Percentiles rank a stretch among this genome's conserved stretches.
Conservation (phyloP, 2,329 filamentous ascomycete species). For the Ophiostoma pallidulum region DNA sequence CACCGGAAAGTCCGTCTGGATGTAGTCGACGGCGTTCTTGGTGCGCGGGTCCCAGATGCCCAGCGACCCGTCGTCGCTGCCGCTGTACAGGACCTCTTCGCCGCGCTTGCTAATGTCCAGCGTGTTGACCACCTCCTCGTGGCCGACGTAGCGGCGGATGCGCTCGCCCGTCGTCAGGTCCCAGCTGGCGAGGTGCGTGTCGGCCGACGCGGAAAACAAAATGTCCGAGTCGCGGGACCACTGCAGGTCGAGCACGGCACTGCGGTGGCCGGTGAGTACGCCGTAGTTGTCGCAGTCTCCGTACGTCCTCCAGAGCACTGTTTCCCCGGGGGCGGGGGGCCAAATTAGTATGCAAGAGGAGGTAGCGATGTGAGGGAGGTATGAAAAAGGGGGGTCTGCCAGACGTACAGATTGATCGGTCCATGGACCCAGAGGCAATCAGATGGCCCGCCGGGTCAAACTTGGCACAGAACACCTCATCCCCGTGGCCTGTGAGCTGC, state of each 20-base stretch:
- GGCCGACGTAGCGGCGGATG: constrained; percentile 84
- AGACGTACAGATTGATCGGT: constrained; percentile 71
- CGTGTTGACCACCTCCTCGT: constrained; percentile 92
- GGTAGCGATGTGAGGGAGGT: not conserved
- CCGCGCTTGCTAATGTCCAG: constrained; percentile 83
- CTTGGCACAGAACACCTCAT: constrained; percentile 81
- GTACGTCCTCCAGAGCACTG: constrained; percentile 89
- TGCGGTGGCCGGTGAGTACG: constrained; percentile 76
- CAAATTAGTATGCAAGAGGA: not conserved
- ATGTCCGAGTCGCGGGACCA: constrained; percentile 94
- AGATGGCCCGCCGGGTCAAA: constrained; percentile 83
- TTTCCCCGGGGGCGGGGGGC: not conserved
- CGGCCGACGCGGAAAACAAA: constrained; percentile 85
- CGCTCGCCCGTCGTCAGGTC: constrained; percentile 85
- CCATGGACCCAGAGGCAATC: constrained; percentile 93
- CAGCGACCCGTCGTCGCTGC: constrained; percentile 86
- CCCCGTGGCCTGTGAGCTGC: constrained; percentile 75
- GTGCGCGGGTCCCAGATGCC: constrained; percentile 93
- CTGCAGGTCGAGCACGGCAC: constrained; percentile 82
- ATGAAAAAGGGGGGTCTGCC: too few species aligned
- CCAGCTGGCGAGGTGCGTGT: constrained; percentile 90
- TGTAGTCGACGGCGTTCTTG: constrained; percentile 78
- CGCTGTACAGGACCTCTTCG: constrained; percentile 82
- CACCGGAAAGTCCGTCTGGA: constrained; percentile 85
- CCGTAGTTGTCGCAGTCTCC: constrained; percentile 94